Evolutionary conservation across 345 rosid genomes (phyloP).

Genomic region (Firmiana major): DNA sequence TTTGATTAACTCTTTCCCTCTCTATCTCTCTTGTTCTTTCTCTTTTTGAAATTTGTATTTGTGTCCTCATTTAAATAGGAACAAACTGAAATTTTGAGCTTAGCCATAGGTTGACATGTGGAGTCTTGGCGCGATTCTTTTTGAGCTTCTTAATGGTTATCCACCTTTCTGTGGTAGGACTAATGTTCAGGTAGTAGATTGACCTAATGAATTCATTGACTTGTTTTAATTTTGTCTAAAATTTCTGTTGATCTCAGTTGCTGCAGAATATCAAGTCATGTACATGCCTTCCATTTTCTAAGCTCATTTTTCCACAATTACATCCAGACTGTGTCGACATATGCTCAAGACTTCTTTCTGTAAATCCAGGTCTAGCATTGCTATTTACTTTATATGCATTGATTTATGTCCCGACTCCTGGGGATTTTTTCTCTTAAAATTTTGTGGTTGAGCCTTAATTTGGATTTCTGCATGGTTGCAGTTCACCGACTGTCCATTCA

Average conservation of each 20-base stretch:
- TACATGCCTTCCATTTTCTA: conserved; percentile 55
- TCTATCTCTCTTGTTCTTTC: neutral
- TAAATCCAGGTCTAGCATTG: conserved; percentile 46
- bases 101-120: conserved; percentile 63
- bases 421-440: neutral
- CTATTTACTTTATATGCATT: neutral
- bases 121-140: conserved; percentile 69
- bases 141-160: conserved; percentile 65
- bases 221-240: conserved; percentile 1
- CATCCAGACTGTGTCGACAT: conserved; percentile 62
- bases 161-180: conserved; percentile 56
- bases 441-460: neutral
- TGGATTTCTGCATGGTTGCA: conserved; percentile 22
- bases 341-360: conserved; percentile 55
- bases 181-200: conserved; percentile 56
- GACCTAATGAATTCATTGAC: neutral
- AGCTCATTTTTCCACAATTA: conserved; percentile 33
- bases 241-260: conserved; percentile 25
- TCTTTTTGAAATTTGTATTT: neutral
- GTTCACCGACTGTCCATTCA: conserved; percentile 42
- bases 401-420: neutral
- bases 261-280: conserved; percentile 45
- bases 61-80: neutral
- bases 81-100: conserved; percentile 1
- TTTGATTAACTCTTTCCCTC: neutral